These are phyloP conservation scores for Phlebiopsis gigantea DNA, from an alignment of 768 basidiomycete species.

Conservation along the genomic window DNA sequence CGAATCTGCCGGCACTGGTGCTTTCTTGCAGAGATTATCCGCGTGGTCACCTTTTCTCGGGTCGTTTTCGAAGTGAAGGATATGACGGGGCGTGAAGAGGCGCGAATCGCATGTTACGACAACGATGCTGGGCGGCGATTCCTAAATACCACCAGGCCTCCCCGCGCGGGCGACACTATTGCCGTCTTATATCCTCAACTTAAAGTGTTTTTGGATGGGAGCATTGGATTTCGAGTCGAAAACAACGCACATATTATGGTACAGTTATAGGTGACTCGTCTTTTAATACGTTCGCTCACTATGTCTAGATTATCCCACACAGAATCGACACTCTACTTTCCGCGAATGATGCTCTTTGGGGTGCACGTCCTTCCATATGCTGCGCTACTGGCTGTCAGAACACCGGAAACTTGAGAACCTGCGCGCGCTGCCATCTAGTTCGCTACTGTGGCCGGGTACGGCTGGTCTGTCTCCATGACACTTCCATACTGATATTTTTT, in stretches of 20 bases:
- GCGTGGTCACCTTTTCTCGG: neutral
- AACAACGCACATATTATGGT: neutral
- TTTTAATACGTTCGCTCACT: too few species aligned
- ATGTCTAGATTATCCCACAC: constrained; percentile 1
- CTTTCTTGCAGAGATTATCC: constrained; percentile 3
- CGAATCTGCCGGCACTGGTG: constrained; percentile 6
- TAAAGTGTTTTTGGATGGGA: neutral
- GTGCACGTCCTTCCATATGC: neutral
- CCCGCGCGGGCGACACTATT: constrained; percentile 5
- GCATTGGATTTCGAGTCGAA: constrained; percentile 7
- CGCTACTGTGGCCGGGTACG: constrained; percentile 4
- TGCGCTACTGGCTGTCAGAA: neutral
- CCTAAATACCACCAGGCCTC: neutral
- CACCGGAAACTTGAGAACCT: neutral
- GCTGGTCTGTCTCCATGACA: neutral
- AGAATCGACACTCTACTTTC: neutral
- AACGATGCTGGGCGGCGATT: neutral
- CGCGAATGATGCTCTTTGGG: constrained; percentile 1
- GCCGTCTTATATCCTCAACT: constrained; percentile 9
- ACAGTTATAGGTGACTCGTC: neutral
- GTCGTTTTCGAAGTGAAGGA: neutral
- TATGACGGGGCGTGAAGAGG: neutral
- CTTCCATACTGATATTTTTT: neutral
- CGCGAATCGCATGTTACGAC: constrained; percentile 4
- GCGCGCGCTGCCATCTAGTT: neutral